A percentile compares a stretch with the other conserved stretches of the same genome.
Evolutionary conservation across 2,329 filamentous ascomycete species (phyloP).

Genomic region (Pestalotiopsis sp.): DNA sequence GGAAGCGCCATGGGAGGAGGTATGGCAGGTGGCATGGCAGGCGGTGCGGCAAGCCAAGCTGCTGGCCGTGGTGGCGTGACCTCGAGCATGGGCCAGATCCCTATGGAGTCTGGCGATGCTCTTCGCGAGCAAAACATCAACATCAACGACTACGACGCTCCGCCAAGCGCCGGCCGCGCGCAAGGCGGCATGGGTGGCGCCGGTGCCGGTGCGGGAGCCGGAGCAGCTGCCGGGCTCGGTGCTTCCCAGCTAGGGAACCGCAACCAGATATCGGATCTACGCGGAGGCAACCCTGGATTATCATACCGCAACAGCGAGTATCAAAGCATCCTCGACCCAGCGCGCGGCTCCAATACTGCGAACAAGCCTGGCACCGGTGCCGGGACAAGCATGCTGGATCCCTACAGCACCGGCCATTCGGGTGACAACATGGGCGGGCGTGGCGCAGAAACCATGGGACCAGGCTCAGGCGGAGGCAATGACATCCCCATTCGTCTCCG

Average conservation of each 20-base stretch:
- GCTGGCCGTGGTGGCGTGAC: background rate
- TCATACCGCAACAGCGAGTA: background rate
- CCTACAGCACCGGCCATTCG: constrained; percentile 5
- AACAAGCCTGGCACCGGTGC: background rate
- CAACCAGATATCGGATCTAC: constrained; percentile 13
- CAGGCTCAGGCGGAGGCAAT: background rate
- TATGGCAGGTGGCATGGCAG: background rate
- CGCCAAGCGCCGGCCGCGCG: constrained; percentile 16
- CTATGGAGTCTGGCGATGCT: background rate
- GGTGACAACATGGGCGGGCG: background rate
- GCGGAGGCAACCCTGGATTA: constrained; percentile 4
- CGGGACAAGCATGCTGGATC: constrained; percentile 14
- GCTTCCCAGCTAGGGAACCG: constrained; percentile 15
- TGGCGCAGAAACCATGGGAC: background rate
- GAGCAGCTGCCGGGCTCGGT: constrained; percentile 17
- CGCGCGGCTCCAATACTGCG: background rate
- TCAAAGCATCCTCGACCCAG: constrained; percentile 12
- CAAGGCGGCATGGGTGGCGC: constrained; percentile 10
- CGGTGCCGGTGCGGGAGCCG: constrained; percentile 7
- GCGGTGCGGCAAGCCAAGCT: background rate
- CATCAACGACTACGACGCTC: constrained; percentile 11
- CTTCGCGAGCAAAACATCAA: background rate
- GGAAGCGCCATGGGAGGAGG: background rate
- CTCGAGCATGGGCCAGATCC: background rate
- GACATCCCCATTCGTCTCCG: background rate